These are phyloP conservation scores for Myotisia sp. DNA, from an alignment of 2,329 filamentous ascomycete species.

Conservation along the genomic window DNA sequence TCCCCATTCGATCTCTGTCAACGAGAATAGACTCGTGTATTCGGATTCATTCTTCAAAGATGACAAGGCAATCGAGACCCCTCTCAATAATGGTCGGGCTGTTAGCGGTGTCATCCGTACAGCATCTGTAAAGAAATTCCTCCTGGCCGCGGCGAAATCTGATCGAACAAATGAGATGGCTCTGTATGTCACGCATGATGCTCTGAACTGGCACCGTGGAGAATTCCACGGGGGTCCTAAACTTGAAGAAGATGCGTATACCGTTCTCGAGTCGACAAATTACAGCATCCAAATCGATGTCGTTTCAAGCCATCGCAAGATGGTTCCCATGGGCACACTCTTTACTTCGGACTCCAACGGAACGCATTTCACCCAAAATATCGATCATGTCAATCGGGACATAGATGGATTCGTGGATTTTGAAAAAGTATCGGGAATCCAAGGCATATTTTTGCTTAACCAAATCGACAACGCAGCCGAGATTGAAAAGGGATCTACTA, in stretches of 20 bases:
- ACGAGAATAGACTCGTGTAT: conserved; percentile 63
- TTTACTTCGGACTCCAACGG: conserved; percentile 97
- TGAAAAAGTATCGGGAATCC: conserved; percentile 80
- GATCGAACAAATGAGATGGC: conserved; percentile 77
- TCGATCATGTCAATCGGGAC: conserved; percentile 84
- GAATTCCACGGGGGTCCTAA: conserved; percentile 77
- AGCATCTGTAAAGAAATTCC: conserved; percentile 69
- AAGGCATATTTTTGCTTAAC: conserved; percentile 85
- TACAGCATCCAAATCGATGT: conserved; percentile 97
- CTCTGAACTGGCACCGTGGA: conserved; percentile 75
- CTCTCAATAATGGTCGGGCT: conserved; percentile 57
- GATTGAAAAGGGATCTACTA: conserved; percentile 40
- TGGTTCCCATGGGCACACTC: conserved; percentile 61
- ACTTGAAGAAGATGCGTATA: conserved; percentile 73
- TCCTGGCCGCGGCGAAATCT: conserved; percentile 70
- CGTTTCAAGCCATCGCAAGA: conserved; percentile 27
- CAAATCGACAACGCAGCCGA: conserved; percentile 74
- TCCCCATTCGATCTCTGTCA: conserved; percentile 52
- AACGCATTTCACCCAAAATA: conserved; percentile 84
- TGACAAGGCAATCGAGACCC: conserved; percentile 49
- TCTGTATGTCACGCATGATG: conserved; percentile 76
- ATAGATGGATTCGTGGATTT: conserved; percentile 69
- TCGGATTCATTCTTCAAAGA: conserved; percentile 71
- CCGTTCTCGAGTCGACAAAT: conserved; percentile 85
- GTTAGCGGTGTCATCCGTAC: conserved; percentile 70